Conservation (phyloP, 2,329 filamentous ascomycete genomes). For the Metarhizium sp. region DNA sequence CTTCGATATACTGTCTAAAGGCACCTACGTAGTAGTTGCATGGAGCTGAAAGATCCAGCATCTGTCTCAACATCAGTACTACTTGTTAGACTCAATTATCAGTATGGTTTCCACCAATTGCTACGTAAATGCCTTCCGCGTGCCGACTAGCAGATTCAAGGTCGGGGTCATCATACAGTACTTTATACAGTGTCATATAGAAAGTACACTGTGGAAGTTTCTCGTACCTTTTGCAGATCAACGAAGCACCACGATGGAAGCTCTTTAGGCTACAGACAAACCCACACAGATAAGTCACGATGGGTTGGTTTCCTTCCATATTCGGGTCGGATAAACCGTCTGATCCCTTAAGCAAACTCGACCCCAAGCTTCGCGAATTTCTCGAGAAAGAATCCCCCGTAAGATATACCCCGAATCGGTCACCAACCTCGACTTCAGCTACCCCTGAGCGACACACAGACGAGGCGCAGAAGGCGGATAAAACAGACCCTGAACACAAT, state of each 20-base stretch:
- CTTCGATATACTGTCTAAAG: neutral
- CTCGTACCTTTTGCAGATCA: neutral
- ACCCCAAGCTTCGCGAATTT: conserved; percentile 76
- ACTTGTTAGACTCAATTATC: too few relatives aligned
- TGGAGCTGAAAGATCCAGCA: neutral
- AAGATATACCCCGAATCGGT: conserved; percentile 43
- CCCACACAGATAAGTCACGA: conserved; percentile 16
- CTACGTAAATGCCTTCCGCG: too few relatives aligned
- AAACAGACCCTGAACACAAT: conserved; percentile 8
- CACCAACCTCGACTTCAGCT: conserved; percentile 9
- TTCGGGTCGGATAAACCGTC: conserved; percentile 36
- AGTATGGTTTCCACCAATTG: too few relatives aligned
- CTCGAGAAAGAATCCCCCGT: conserved; percentile 73
- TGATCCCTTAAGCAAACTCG: conserved; percentile 63
- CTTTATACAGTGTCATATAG: neutral
- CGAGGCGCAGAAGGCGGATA: conserved; percentile 9
- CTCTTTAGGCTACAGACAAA: neutral
- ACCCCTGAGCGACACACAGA: conserved; percentile 7
- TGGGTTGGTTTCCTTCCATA: conserved; percentile 51
- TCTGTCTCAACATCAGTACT: too few relatives aligned
- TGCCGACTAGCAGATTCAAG: too few relatives aligned
- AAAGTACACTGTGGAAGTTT: too few relatives aligned
- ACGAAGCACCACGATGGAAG: neutral
- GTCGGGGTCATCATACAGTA: neutral
- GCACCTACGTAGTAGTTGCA: too few relatives aligned